Evolutionary conservation across 441 rosid genomes (phyloP), one percentile per base, ranked within the genome.

Genomic region (Breynia disticha): DNA sequence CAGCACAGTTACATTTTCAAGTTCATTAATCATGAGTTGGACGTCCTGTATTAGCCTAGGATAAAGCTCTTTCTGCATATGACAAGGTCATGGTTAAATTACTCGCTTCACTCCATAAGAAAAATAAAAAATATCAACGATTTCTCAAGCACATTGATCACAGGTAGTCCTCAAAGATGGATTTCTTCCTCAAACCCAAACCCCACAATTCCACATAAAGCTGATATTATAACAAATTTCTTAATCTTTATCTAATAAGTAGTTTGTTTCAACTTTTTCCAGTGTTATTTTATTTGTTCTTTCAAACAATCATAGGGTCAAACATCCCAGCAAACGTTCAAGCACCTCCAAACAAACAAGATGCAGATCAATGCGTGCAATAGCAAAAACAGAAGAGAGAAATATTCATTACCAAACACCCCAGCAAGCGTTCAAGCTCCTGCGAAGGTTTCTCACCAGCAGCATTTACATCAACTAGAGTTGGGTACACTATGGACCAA

Each of bases 11-110:
- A 86, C 84, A 69, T 89, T 93, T 59, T 78, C 94, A 57, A 93
- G 97, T 65, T 88, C 97, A 70, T 76, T 82, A 67, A 93, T 83
- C 97, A 93, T 80, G 62, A 93, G 95, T 70, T 87, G 96, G 69
- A 93, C 99, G 73, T 86, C 97, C 72, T 88, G 90, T 72, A 93
- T 73, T 70, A 93, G 72, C 77, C 86, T 83, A 46, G 97, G 98
- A 70, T 88, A 90, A 54, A 78, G 80, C 57, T 81, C 87, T 56
- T 69, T 78, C 98, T 93, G 96, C 81, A 83, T 19, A 64, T 48
- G 44, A 64, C 48, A 65, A 62, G 43, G 65, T 56, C 57, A 63
- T 54, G 66, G 44, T 65, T 67, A 19, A 64, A 57, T 55, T 52
- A 56, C 3, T 56, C 28, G 62, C 44, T 57, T 20, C 32, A 44